Conservation (phyloP, 2,329 filamentous ascomycete genomes). For the Diplodia seriata region DNA sequence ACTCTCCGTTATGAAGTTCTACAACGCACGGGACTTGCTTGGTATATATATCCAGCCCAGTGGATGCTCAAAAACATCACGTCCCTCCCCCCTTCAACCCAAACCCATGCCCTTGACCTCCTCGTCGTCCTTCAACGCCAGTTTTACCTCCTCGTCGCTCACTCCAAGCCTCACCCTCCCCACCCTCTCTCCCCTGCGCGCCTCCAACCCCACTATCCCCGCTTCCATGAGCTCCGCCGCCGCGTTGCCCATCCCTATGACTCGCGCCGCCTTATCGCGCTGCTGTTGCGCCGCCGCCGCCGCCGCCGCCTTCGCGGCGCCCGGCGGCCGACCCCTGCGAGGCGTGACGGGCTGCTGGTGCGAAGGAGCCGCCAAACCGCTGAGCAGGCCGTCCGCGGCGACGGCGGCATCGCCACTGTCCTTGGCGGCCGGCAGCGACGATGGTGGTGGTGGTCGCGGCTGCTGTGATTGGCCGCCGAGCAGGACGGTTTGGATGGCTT, state of each 20-base stretch:
- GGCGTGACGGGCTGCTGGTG: slow-evolving; percentile 13
- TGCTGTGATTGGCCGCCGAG: slow-evolving; percentile 49
- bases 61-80: too few relatives aligned
- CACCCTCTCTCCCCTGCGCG: slow-evolving; percentile 77
- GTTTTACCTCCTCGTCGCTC: slow-evolving; percentile 87
- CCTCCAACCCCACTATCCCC: slow-evolving; percentile 85
- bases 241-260: slow-evolving; percentile 71
- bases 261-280: slow-evolving; percentile 53
- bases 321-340: slow-evolving; percentile 39
- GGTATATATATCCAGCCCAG: neutral
- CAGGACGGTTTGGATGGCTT: slow-evolving; percentile 67
- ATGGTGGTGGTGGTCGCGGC: slow-evolving; percentile 13
- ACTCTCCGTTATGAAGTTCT: neutral
- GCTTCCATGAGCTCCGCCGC: slow-evolving; percentile 85
- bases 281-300: slow-evolving; percentile 42
- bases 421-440: neutral
- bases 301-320: slow-evolving; percentile 40
- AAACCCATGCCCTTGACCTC: slow-evolving; percentile 84
- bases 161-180: slow-evolving; percentile 87
- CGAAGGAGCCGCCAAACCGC: slow-evolving; percentile 32
- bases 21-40: neutral
- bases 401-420: slow-evolving; percentile 37
- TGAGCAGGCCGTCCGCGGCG: slow-evolving; percentile 34
- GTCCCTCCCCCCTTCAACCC: neutral
- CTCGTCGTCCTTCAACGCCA: slow-evolving; percentile 85